Conservation (phyloP, 1,284 basidiomycete species). For the Apiotrichum siamense region DNA sequence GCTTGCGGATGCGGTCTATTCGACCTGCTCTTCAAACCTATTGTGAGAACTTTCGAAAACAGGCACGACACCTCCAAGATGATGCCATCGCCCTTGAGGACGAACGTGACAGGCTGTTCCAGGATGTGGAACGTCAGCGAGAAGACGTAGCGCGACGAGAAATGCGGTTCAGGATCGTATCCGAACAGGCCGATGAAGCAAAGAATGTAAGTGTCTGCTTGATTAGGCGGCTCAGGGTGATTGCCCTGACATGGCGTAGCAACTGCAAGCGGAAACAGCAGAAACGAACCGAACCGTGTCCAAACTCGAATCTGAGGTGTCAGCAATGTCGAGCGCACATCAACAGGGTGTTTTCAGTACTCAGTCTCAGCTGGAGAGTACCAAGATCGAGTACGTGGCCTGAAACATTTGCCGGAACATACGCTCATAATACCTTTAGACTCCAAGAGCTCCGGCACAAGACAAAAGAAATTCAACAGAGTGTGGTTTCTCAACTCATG, state of each 20-base stretch:
- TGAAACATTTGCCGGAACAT: no score
- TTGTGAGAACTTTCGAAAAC: constrained; percentile 61
- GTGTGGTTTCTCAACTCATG: constrained; percentile 30
- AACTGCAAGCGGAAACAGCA: constrained; percentile 28
- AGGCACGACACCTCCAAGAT: constrained; percentile 63
- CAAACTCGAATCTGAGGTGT: constrained; percentile 35
- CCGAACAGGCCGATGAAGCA: constrained; percentile 67
- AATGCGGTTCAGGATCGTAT: constrained; percentile 44
- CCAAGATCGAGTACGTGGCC: constrained; percentile 35
- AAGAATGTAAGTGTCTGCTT: constrained; percentile 56
- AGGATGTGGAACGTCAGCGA: constrained; percentile 48
- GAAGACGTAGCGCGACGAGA: constrained; percentile 64
- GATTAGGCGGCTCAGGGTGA: no score
- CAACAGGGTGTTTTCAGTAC: constrained; percentile 34
- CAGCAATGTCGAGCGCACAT: constrained; percentile 31
- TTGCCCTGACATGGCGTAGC: constrained; percentile 18
- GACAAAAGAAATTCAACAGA: constrained; percentile 35
- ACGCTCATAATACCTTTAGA: constrained; percentile 13
- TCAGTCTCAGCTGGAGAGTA: constrained; percentile 36
- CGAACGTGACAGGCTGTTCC: constrained; percentile 61
- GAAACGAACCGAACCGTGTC: constrained; percentile 31
- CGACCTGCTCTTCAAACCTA: constrained; percentile 64
- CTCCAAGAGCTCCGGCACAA: constrained; percentile 41
- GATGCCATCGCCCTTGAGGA: constrained; percentile 70
- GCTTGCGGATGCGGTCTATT: constrained; percentile 61